Conservation (phyloP, 805 yeast genomes). For the Torulaspora franciscae region DNA sequence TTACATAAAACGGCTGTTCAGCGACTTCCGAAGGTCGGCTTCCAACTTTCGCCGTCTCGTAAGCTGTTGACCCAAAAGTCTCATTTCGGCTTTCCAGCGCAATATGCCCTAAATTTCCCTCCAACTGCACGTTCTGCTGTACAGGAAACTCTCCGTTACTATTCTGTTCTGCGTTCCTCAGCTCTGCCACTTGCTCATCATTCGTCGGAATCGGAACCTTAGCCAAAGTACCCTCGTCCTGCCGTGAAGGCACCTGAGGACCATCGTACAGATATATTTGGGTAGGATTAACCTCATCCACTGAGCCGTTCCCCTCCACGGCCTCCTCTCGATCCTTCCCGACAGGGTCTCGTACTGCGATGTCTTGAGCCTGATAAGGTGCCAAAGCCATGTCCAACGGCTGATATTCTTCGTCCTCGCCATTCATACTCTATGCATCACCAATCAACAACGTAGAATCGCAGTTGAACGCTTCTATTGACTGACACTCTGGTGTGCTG, state of each 20-base stretch:
- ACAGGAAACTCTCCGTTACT: neutral
- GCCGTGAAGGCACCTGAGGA: slow-evolving; percentile 11
- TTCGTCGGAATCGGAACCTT: neutral
- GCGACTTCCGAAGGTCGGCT: slow-evolving; percentile 23
- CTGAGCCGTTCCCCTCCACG: neutral
- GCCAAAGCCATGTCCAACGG: slow-evolving; percentile 14
- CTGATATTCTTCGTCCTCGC: slow-evolving; percentile 14
- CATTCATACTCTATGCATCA: slow-evolving; percentile 13
- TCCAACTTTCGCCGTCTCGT: slow-evolving; percentile 2
- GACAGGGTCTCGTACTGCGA: slow-evolving; percentile 1
- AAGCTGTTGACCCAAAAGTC: neutral
- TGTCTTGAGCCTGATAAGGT: slow-evolving; percentile 11
- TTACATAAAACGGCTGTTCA: slow-evolving; percentile 95
- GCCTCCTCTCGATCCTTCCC: slow-evolving; percentile 3
- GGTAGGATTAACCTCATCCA: slow-evolving; percentile 12
- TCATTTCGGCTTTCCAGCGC: neutral
- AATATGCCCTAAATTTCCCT: neutral
- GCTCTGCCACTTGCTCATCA: neutral
- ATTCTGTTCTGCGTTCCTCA: neutral
- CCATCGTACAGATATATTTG: slow-evolving; percentile 22
- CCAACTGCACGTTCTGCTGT: neutral
- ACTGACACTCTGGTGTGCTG: neutral
- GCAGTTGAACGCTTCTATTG: neutral
- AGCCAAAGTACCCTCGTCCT: neutral
- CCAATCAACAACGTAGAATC: neutral